Conservation (phyloP, 164 flowering plant species). For the Vitis labrusca region DNA sequence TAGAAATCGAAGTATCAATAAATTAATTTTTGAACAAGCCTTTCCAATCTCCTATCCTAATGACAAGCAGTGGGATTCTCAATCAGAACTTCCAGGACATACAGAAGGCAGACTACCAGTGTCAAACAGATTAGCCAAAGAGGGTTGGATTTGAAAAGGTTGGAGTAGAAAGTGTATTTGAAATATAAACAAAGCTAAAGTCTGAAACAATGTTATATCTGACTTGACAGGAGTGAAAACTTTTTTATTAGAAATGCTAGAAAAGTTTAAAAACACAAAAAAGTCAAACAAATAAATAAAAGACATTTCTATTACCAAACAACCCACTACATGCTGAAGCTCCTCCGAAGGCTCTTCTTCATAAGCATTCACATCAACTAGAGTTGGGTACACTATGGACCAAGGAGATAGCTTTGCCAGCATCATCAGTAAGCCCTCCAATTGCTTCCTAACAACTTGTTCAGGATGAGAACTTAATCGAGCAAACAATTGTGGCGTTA, state of each 20-base stretch:
- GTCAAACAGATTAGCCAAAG: background rate
- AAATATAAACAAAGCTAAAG: background rate
- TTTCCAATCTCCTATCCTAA: background rate
- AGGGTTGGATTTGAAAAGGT: background rate
- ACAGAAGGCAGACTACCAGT: background rate
- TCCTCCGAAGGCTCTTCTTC: conserved; percentile 83
- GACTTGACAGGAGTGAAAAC: background rate
- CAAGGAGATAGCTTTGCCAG: conserved; percentile 88
- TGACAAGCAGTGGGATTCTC: background rate
- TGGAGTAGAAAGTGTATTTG: background rate
- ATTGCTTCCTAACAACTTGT: conserved; percentile 67
- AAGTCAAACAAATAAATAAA: background rate
- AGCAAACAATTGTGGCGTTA: conserved; percentile 94
- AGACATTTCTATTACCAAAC: conserved; percentile 61
- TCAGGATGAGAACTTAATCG: conserved; percentile 92
- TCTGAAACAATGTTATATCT: background rate
- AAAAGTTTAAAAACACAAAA: background rate
- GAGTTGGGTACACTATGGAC: conserved; percentile 90
- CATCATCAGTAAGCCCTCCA: conserved; percentile 75
- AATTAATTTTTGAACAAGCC: background rate
- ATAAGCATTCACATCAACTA: conserved; percentile 80
- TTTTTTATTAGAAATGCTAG: background rate
- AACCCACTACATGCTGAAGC: conserved; percentile 73
- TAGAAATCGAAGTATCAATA: background rate
- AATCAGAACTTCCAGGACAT: background rate